Evolutionary conservation across 2,329 filamentous ascomycete genomes (phyloP).

Genomic region (Ampelomyces quisqualis): DNA sequence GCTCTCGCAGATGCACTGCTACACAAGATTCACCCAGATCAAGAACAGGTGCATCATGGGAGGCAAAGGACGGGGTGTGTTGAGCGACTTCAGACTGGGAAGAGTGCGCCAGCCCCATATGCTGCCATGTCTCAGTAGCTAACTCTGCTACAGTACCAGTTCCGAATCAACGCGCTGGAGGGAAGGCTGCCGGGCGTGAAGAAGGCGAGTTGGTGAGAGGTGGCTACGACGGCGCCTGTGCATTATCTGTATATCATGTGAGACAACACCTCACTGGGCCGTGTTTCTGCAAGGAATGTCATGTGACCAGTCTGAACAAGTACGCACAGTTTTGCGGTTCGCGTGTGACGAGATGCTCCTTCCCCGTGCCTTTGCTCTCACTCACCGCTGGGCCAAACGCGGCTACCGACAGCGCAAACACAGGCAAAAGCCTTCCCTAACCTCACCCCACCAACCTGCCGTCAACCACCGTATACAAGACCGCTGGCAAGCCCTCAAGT

Average conservation of each 20-base stretch:
- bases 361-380: slow-evolving; percentile 16
- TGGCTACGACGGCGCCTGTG: slow-evolving; percentile 9
- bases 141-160: slow-evolving; percentile 72
- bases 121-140: slow-evolving; percentile 7
- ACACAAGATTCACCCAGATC: slow-evolving; percentile 91
- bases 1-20: slow-evolving; percentile 91
- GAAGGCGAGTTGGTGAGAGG: slow-evolving; percentile 87
- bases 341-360: slow-evolving; percentile 7
- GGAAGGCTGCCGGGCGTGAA: slow-evolving; percentile 88
- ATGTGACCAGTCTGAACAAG: neutral
- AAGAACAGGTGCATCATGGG: slow-evolving; percentile 90
- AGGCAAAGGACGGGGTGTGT: slow-evolving; percentile 85
- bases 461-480: too few species aligned
- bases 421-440: neutral
- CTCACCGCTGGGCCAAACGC: slow-evolving; percentile 12
- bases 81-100: slow-evolving; percentile 88
- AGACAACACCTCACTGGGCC: slow-evolving; percentile 29
- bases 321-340: neutral
- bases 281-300: slow-evolving; percentile 21
- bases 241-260: slow-evolving; percentile 29
- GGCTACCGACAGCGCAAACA: slow-evolving; percentile 5
- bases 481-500: too few species aligned
- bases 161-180: slow-evolving; percentile 82
- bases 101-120: slow-evolving; percentile 62
- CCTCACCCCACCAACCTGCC: neutral